phyloP scores from a whole-genome alignment of 345 rosid genomes.

The Eucalyptus victrix region DNA sequence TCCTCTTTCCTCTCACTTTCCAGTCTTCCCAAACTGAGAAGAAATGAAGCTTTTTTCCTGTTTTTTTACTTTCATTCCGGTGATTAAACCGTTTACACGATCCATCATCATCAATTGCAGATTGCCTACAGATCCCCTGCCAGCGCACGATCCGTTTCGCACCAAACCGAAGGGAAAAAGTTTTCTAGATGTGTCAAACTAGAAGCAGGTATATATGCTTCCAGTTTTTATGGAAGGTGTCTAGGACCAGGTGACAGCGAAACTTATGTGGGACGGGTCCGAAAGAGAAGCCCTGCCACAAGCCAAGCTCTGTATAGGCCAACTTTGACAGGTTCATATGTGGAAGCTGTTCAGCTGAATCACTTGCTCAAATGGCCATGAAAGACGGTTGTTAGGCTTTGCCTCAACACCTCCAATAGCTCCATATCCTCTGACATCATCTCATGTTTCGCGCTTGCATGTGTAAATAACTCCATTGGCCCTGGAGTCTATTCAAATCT shows the following conservation, averaged over 20 bases:
- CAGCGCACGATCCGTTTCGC: not conserved
- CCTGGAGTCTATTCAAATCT: not conserved
- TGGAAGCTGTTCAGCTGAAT: not conserved
- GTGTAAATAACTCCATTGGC: not conserved
- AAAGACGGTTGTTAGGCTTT: not conserved
- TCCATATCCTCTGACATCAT: not conserved
- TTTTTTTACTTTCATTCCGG: not conserved
- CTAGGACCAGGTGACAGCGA: not conserved
- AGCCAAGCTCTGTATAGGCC: not conserved
- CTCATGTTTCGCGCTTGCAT: not conserved
- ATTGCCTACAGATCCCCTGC: not conserved
- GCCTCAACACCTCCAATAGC: not conserved
- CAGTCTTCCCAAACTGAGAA: not conserved
- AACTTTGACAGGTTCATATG: not conserved
- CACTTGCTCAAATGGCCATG: not conserved
- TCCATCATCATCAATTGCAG: not conserved
- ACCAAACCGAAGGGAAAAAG: fast-evolving
- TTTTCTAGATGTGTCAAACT: not conserved
- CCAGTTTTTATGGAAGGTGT: not conserved
- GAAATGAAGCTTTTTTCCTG: not conserved
- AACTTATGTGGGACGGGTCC: not conserved
- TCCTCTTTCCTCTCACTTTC: not conserved
- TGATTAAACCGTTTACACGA: not conserved
- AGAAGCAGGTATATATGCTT: not conserved
- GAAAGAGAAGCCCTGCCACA: not conserved